Evolutionary conservation across 768 basidiomycete genomes (phyloP).

Genomic region (Tricholoma furcatifolium): DNA sequence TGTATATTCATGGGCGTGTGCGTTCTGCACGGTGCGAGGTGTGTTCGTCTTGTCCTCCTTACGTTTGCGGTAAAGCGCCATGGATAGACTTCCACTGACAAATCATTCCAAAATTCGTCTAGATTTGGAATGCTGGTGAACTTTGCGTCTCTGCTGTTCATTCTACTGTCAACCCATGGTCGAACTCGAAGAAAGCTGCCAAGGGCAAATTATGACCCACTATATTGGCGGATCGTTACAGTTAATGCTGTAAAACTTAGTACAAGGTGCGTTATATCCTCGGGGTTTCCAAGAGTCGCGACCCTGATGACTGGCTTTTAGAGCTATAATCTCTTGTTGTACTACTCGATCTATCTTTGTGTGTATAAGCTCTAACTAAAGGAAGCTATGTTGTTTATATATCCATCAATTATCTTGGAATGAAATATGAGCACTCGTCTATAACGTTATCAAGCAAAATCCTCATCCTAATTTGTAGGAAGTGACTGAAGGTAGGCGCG

Average conservation of each 20-base stretch:
- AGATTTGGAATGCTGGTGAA: constrained; percentile 42
- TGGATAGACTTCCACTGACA: background rate
- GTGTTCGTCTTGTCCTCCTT: constrained; percentile 7
- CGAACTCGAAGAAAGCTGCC: constrained; percentile 1
- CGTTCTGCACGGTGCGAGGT: constrained; percentile 46
- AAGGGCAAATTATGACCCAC: constrained; percentile 11
- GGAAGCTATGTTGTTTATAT: too few relatives aligned
- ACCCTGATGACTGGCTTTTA: background rate
- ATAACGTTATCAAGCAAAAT: too few relatives aligned
- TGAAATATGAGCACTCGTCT: too few relatives aligned
- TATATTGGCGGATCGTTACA: background rate
- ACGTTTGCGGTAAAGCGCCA: background rate
- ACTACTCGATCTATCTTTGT: background rate
- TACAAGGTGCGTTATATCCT: background rate
- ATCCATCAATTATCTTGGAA: too few relatives aligned
- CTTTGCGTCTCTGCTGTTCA: constrained; percentile 46
- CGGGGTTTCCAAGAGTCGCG: background rate
- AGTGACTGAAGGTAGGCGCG: constrained; percentile 45
- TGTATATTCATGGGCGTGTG: constrained; percentile 40
- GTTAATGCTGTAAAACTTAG: background rate
- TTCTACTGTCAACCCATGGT: constrained; percentile 34
- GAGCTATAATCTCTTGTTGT: background rate
- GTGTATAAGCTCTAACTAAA: too few relatives aligned
- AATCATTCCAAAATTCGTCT: background rate
- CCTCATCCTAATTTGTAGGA: background rate